Evolutionary conservation across 768 basidiomycete species (phyloP), one percentile per base, ranked within the genome.

Genomic region (Mycena galericulata): DNA sequence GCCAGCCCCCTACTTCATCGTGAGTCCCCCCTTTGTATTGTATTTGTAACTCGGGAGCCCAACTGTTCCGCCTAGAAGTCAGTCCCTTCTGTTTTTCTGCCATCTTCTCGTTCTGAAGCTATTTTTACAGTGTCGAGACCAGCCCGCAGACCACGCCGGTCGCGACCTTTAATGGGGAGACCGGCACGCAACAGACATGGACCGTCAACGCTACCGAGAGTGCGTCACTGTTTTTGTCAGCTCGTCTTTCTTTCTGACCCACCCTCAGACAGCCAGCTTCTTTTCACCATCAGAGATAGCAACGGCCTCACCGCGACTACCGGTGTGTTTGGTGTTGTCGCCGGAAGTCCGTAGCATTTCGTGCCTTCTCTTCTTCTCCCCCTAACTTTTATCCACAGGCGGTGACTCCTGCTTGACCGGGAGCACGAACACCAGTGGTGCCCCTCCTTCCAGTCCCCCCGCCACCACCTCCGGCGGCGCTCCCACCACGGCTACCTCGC

Each of bases 1-100:
- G 26, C 41, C 10, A 93, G 91, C 79, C 38, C 90, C 92, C 36
- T 93, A 85, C 84, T 87, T 80, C 73, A 71, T 92, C 84, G 92
- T 93, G 77, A 59, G 90, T 84, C 14, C 40, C 38, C 29, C 10
- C 24, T 17, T 14, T 27, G 10, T 27, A 27, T n/a, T 30, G 22
- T 3, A 32, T 22, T 27, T 55, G 15, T 9, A 30, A 7, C 43
- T 34, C 30, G 18, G 10, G 29, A 45, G 14, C 30, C 27, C 26
- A 51, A 47, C n/a, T 65, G 56, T 29, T 49, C 46, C 17, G 22
- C 59, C 43, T 68, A 88, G 85, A 85, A 79, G 86, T 84, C 68
- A 69, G 50, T 67, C 24, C 8, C 36, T 26, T 15, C 6, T 2
- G 26, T 14, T 27, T 15, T 2, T 22, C 15, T 38, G 12, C 56